Base-by-base conservation (phyloP, 805 yeast genomes). In the Metschnikowia cerradonensis region DNA sequence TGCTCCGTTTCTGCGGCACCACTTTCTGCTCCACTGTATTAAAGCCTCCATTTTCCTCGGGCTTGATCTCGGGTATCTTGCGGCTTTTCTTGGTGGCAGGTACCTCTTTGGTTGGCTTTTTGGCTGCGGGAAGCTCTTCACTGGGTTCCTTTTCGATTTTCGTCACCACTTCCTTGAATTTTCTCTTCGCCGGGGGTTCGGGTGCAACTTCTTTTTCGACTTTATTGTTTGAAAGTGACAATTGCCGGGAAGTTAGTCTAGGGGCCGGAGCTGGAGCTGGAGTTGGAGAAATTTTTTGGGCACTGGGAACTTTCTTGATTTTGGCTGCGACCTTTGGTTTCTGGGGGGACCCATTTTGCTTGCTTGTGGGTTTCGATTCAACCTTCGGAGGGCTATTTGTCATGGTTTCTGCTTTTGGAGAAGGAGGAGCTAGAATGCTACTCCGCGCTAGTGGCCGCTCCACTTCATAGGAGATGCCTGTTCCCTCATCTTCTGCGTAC, bases 401-500 rank as follows among this genome's bases (percentile, higher is more conserved):
- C 38, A 20, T 22, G 11, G 20, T 3, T n/a, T 42, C 38, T 20
- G 19, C 8, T 42, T 42, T 34, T n/a, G 36, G 38, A 33, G 34
- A 17, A 41, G 45, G 37, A n/a, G 45, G 38, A 10, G 26, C 10
- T 37, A 42, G n/a, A 42, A 42, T 15, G 15, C 45, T 44, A 15
- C 14, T 23, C 10, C n/a, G 17, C 8, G 32, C 26, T 3, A 17
- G 13, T 15, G 47, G 47, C 35, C 49, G 34, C 4, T 51, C 51
- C 17, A 44, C 46, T 7, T 64, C 67, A 40, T 61, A 62, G 2
- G 65, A 56, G 5, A 62, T 41, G 2, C 61, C 57, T 3, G 64
- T 65, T 1, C 66, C 69, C 33, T 49, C 54, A 0, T 50, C 22
- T 20, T 74, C 78, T 30, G 86, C 76, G 41, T 83, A 81, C 15